Evolutionary conservation across 2,329 filamentous ascomycete genomes (phyloP), one percentile per base, ranked within the genome.

Genomic region (Apiospora hydei): DNA sequence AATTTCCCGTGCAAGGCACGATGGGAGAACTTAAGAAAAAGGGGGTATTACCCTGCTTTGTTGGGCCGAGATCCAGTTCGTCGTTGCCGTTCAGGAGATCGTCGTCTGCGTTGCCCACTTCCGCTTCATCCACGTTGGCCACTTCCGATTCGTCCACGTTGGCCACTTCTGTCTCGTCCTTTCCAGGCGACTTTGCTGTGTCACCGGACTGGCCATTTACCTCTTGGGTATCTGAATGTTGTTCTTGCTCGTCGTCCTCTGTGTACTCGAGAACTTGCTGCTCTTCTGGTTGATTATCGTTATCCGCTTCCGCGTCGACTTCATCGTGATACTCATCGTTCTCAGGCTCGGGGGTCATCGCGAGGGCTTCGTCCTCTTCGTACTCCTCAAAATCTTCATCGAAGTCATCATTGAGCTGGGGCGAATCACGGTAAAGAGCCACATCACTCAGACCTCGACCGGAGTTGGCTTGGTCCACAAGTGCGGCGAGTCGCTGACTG

Each of bases 401-500:
- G 38, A 67, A 51, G 21, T 68, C 61, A 18, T 71, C 64, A 53
- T 46, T 24, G 53, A 75, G 46, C 3, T 75, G 75, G 16, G 77
- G 75, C 10, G 72, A 72, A 44, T 77, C 77, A 71, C 78, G 78
- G 73, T 80, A 81, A 14, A 80, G 72, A 44, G 77, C 80, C 57
- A 81, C 74, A 71, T 81, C 79, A 43, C 78, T 79, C 26, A 80
- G 72, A 41, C 80, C 78, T 71, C 78, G 76, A 43, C 80, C 80
- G 16, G 78, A 73, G 24, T 76, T 77, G 44, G 79, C 80, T 51
- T 78, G 80, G 24, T 80, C 79, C 64, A 76, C 71, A 24, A 81
- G 75, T 14, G 80, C 80, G 73, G 78, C 74, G 70, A 81, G 76
- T 18, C 80, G 79, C 71, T 80, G 78, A 43, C 66, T 76, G 69